phyloP scores from a whole-genome alignment of 2,329 filamentous ascomycete genomes.

The Thelonectria blattea region DNA sequence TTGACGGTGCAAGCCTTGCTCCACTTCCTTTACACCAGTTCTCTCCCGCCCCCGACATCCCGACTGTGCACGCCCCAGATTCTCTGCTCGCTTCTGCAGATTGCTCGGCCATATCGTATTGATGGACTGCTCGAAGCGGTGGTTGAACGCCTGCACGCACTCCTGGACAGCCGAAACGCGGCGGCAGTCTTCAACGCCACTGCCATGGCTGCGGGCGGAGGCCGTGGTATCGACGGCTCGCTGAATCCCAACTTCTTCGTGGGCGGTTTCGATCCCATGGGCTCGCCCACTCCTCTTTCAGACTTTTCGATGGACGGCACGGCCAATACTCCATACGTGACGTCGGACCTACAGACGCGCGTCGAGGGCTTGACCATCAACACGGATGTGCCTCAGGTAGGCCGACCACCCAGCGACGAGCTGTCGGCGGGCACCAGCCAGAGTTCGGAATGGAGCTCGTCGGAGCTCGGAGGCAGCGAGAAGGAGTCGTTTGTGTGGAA shows the following conservation, averaged over 20 bases:
- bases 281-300: constrained; percentile 41
- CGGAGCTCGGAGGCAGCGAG: constrained; percentile 57
- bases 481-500: constrained; percentile 70
- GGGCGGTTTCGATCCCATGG: constrained; percentile 52
- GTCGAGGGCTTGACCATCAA: constrained; percentile 56
- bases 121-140: constrained; percentile 92
- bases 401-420: constrained; percentile 53
- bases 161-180: constrained; percentile 91
- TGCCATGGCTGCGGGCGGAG: constrained; percentile 95
- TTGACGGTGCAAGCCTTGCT: constrained; percentile 89
- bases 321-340: constrained; percentile 38
- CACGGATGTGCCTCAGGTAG: constrained; percentile 47
- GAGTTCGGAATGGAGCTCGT: constrained; percentile 63
- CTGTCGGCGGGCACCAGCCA: constrained; percentile 57
- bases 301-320: constrained; percentile 44
- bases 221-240: constrained; percentile 76
- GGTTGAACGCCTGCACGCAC: constrained; percentile 85
- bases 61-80: constrained; percentile 92
- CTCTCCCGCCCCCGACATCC: constrained; percentile 77
- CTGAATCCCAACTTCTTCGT: constrained; percentile 69
- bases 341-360: constrained; percentile 41
- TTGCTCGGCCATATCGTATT: constrained; percentile 90
- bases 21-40: constrained; percentile 92
- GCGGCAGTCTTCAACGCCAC: constrained; percentile 98
- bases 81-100: constrained; percentile 90